Evolutionary conservation across 495 filamentous ascomycete genomes (phyloP).

Genomic region (Cryomyces minteri): DNA sequence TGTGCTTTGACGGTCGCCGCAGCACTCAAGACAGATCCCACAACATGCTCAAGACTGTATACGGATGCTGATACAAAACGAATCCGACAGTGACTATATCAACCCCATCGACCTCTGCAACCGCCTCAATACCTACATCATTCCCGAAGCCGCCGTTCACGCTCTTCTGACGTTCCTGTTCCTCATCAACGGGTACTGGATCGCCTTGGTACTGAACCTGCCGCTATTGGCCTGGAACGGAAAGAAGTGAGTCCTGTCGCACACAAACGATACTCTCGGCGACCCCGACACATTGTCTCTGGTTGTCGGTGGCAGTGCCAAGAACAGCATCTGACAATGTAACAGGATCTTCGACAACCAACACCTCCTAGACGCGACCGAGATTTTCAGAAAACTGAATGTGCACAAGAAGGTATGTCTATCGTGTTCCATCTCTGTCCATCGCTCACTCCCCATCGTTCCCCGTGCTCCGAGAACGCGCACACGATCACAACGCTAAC

Average conservation of each 20-base stretch:
- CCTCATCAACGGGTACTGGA: constrained; percentile 97
- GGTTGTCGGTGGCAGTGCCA: not conserved
- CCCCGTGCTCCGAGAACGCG: not conserved
- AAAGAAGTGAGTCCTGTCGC: constrained; percentile 59
- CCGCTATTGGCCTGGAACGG: constrained; percentile 85
- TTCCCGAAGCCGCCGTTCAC: constrained; percentile 96
- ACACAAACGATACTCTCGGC: not conserved
- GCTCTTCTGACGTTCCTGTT: constrained; percentile 88
- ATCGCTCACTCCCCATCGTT: not conserved
- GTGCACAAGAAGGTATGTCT: constrained; percentile 89
- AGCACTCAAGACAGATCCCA: too few species aligned
- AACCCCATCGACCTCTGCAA: constrained; percentile 99
- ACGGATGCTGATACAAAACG: constrained; percentile 1
- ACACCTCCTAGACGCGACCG: constrained; percentile 90
- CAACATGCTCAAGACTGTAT: too few species aligned
- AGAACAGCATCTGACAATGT: not conserved
- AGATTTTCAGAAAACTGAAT: constrained; percentile 98
- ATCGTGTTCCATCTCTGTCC: too few species aligned
- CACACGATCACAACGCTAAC: not conserved
- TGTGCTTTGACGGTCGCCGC: too few species aligned
- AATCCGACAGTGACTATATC: constrained; percentile 73
- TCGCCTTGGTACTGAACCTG: constrained; percentile 79
- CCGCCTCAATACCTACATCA: constrained; percentile 98
- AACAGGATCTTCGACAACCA: constrained; percentile 87
- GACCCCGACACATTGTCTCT: not conserved